phyloP scores from a whole-genome alignment of 441 rosid species.

The Euphorbia celastroides region DNA sequence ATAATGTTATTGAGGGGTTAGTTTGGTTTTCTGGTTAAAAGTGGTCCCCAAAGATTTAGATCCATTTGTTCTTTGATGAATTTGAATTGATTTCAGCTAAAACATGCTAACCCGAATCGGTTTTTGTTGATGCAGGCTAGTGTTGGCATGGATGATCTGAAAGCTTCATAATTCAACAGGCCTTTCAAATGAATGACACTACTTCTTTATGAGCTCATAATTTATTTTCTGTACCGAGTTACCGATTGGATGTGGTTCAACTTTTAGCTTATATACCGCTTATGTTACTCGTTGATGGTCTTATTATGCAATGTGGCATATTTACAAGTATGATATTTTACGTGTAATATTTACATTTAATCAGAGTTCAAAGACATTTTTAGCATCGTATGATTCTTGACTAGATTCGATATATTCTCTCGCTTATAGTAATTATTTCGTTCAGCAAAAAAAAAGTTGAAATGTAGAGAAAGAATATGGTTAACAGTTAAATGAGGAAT shows the following conservation, averaged over 20 bases:
- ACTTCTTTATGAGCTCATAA: neutral
- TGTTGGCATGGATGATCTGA: conserved; percentile 79
- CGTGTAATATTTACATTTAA: neutral
- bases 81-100: neutral
- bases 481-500: neutral
- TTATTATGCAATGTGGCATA: neutral
- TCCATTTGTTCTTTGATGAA: neutral
- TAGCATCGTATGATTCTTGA: neutral
- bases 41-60: too few species aligned
- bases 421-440: too few species aligned
- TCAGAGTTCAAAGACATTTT: neutral
- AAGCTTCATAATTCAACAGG: conserved; percentile 48
- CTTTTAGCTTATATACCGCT: neutral
- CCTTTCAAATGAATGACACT: neutral
- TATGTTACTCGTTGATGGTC: neutral
- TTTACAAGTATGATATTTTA: neutral
- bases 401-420: too few species aligned
- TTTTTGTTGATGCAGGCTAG: conserved; percentile 44
- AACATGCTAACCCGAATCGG: neutral
- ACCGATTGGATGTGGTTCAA: neutral
- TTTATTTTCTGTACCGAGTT: neutral
- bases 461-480: neutral
- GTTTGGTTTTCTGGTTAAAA: neutral
- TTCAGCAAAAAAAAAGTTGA: too few species aligned
- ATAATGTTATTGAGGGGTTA: neutral